A percentile compares a stretch with the other conserved stretches of the same genome.
phyloP scores from a whole-genome alignment of 345 rosid genomes.

The Citrus unshiu region DNA sequence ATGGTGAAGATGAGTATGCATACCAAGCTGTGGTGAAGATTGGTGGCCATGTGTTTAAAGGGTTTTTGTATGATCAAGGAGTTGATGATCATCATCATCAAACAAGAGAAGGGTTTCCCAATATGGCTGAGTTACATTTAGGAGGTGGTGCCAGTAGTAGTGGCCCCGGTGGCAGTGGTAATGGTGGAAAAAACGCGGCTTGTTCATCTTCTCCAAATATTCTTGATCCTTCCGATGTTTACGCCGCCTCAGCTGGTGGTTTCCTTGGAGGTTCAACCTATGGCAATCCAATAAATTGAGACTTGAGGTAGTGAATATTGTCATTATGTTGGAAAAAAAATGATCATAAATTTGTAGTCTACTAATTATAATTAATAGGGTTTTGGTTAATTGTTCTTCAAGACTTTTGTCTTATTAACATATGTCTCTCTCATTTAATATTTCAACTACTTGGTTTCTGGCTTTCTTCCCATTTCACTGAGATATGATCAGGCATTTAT shows the following conservation, averaged over 20 bases:
- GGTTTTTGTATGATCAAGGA: conserved; percentile 88
- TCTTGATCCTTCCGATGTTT: conserved; percentile 60
- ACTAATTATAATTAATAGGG: conserved; percentile 27
- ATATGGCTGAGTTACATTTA: conserved; percentile 80
- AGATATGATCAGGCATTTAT: conserved; percentile 9
- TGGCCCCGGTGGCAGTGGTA: conserved; percentile 27
- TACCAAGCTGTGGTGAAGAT: conserved; percentile 91
- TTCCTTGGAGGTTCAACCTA: conserved; percentile 60
- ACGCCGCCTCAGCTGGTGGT: conserved; percentile 54
- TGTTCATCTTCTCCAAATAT: conserved; percentile 50
- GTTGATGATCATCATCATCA: conserved; percentile 23
- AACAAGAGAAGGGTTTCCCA: conserved; percentile 67
- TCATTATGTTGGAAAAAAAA: conserved; percentile 7
- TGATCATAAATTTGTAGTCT: not conserved
- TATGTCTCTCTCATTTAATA: not conserved
- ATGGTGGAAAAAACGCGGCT: conserved; percentile 42
- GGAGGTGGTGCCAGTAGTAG: conserved; percentile 56
- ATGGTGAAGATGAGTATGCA: conserved; percentile 82
- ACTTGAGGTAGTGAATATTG: not conserved
- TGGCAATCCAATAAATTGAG: conserved; percentile 61
- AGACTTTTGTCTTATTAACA: conserved; percentile 18
- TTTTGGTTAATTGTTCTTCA: conserved; percentile 23
- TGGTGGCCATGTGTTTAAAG: conserved; percentile 89
- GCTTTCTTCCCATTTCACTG: conserved; percentile 17
- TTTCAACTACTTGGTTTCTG: conserved; percentile 18